Conservation (phyloP, 2,329 filamentous ascomycete genomes). For the Biscogniauxia sp. region DNA sequence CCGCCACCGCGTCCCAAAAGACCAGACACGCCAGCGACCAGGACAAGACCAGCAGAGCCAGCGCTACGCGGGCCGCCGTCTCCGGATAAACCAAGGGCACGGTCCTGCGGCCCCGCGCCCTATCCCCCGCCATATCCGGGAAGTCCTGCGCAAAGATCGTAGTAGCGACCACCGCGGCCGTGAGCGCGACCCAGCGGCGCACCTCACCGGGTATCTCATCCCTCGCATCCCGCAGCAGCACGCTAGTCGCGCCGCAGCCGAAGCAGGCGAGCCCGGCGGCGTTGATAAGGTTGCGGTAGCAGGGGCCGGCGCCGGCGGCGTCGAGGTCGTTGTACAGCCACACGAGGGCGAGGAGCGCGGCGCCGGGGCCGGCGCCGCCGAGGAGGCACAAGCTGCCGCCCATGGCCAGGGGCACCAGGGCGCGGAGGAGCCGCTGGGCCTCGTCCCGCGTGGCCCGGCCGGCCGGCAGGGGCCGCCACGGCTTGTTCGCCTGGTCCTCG, state of each 20-base stretch:
- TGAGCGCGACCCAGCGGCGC: constrained; percentile 23
- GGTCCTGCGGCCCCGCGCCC: constrained; percentile 25
- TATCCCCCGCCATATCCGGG: constrained; percentile 24
- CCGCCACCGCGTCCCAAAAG: constrained; percentile 7
- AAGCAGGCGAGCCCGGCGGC: constrained; percentile 29
- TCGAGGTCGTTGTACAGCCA: constrained; percentile 34
- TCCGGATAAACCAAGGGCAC: constrained; percentile 29
- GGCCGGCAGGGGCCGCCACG: constrained; percentile 30
- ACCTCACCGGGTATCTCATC: background rate
- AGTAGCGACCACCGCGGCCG: constrained; percentile 22
- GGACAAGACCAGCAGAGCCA: constrained; percentile 4
- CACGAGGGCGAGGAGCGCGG: constrained; percentile 24
- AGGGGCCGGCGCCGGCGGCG: constrained; percentile 18
- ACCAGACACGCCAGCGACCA: constrained; percentile 7
- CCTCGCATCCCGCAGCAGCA: constrained; percentile 8
- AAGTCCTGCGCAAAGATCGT: constrained; percentile 31
- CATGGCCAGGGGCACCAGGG: constrained; percentile 13
- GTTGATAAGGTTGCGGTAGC: constrained; percentile 28
- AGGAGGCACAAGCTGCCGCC: constrained; percentile 7
- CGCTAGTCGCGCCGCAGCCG: constrained; percentile 25
- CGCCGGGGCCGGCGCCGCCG: constrained; percentile 19
- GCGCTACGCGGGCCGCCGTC: background rate
- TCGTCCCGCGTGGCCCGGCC: constrained; percentile 19
- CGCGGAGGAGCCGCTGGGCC: constrained; percentile 17
- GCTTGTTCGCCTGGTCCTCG: constrained; percentile 32